phyloP scores from a whole-genome alignment of 352 stramenopile species.

The Phytopythium delawarense region DNA sequence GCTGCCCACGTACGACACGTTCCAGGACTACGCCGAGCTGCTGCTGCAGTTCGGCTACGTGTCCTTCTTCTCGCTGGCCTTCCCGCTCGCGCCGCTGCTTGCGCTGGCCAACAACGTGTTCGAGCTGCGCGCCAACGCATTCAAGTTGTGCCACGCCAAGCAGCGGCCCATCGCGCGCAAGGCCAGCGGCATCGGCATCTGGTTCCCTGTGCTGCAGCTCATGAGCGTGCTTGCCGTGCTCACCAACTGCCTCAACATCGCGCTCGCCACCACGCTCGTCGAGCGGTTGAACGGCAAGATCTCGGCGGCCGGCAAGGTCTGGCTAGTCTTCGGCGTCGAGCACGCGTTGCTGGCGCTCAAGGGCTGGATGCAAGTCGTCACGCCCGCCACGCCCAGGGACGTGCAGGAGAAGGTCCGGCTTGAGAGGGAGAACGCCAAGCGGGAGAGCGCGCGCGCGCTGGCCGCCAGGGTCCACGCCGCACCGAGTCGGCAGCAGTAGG shows the following conservation, averaged over 20 bases:
- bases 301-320: conserved; percentile 52
- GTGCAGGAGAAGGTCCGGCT: conserved; percentile 41
- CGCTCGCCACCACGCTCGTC: conserved; percentile 71
- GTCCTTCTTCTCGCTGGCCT: conserved; percentile 93
- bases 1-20: conserved; percentile 91
- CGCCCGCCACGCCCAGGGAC: conserved; percentile 50
- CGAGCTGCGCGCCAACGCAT: conserved; percentile 91
- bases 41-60: conserved; percentile 95
- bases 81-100: conserved; percentile 93
- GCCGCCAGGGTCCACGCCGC: conserved; percentile 25
- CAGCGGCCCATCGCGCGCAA: conserved; percentile 90
- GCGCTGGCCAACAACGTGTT: conserved; percentile 92
- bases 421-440: conserved; percentile 63
- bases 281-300: conserved; percentile 39
- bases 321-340: conserved; percentile 75
- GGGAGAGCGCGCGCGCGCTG: conserved; percentile 65
- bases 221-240: conserved; percentile 94
- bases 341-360: conserved; percentile 63
- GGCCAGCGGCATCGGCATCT: conserved; percentile 90
- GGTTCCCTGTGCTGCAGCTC: conserved; percentile 90
- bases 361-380: conserved; percentile 53
- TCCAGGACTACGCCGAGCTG: conserved; percentile 94
- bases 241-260: conserved; percentile 95
- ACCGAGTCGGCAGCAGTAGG: not conserved
- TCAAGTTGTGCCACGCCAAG: conserved; percentile 92